Evolutionary conservation across 2,329 filamentous ascomycete species (phyloP).

Genomic region (Fusarium stilboides): DNA sequence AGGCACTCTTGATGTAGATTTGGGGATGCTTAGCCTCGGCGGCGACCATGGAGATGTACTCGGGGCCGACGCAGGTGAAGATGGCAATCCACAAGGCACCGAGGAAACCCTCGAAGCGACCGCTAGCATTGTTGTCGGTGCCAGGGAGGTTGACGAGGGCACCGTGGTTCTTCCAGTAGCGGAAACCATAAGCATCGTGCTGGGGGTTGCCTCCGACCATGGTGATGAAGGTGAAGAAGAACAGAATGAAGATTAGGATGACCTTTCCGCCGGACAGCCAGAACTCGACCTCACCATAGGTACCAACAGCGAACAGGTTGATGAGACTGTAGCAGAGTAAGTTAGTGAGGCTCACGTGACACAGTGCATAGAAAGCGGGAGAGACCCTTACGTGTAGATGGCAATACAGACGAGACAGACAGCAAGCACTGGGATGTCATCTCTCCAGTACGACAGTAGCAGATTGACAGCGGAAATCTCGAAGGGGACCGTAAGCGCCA

Average conservation of each 20-base stretch:
- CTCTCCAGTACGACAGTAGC: constrained; percentile 59
- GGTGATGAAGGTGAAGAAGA: constrained; percentile 81
- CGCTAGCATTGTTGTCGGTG: constrained; percentile 66
- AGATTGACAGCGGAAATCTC: constrained; percentile 61
- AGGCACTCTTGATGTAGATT: constrained; percentile 75
- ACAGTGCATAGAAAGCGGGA: no score
- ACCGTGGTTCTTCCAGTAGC: constrained; percentile 70
- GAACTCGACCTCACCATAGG: constrained; percentile 81
- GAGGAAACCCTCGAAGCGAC: constrained; percentile 79
- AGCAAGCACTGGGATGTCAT: constrained; percentile 70
- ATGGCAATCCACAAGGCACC: constrained; percentile 75
- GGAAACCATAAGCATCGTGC: constrained; percentile 78
- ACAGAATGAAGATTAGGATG: constrained; percentile 76
- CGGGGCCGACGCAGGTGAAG: constrained; percentile 76
- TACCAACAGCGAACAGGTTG: constrained; percentile 76
- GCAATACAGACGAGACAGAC: constrained; percentile 75
- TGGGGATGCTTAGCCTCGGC: constrained; percentile 78
- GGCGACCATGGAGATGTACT: constrained; percentile 78
- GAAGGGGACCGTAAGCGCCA: constrained; percentile 61
- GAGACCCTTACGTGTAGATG: constrained; percentile 15
- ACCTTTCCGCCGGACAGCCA: constrained; percentile 76
- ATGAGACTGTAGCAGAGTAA: constrained; percentile 55
- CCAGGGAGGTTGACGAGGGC: constrained; percentile 67
- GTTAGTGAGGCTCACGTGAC: no score
- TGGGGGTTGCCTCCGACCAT: constrained; percentile 85